Evolutionary conservation across 116 monocot genomes (phyloP).

Genomic region (Phalaenopsis hybrid): DNA sequence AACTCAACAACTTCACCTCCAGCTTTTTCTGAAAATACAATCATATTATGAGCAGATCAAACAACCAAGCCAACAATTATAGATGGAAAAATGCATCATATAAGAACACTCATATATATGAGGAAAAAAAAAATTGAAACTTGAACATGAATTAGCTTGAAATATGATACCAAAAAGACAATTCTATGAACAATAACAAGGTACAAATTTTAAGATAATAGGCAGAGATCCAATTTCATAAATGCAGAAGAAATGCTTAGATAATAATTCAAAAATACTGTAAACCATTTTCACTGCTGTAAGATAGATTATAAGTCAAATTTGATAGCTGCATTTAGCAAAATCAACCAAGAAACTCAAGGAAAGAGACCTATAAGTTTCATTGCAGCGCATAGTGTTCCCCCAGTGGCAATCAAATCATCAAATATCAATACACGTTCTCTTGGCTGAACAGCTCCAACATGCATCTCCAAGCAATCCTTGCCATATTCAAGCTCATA

Average conservation of each 20-base stretch:
- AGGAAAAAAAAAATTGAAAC: too few species aligned
- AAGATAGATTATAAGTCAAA: not conserved
- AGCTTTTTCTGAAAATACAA: conserved; percentile 39
- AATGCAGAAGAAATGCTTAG: not conserved
- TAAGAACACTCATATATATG: not conserved
- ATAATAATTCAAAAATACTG: not conserved
- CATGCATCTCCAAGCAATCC: conserved; percentile 79
- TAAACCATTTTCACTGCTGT: not conserved
- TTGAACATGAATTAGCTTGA: too few species aligned
- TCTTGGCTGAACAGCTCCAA: conserved; percentile 55
- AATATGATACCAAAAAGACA: too few species aligned
- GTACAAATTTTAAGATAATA: not conserved
- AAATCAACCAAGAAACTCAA: not conserved
- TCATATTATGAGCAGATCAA: not conserved
- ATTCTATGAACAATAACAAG: not conserved
- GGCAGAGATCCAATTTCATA: not conserved
- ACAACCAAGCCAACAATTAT: not conserved
- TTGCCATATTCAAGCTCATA: conserved; percentile 83
- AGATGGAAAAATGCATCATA: not conserved
- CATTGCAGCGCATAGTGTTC: conserved; percentile 84
- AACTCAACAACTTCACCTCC: conserved; percentile 83
- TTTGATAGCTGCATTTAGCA: not conserved
- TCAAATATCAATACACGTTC: conserved; percentile 71
- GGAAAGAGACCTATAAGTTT: conserved; percentile 49
- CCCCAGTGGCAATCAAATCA: conserved; percentile 88